Evolutionary conservation across 345 rosid genomes (phyloP).

Genomic region (Populus pruinosa): DNA sequence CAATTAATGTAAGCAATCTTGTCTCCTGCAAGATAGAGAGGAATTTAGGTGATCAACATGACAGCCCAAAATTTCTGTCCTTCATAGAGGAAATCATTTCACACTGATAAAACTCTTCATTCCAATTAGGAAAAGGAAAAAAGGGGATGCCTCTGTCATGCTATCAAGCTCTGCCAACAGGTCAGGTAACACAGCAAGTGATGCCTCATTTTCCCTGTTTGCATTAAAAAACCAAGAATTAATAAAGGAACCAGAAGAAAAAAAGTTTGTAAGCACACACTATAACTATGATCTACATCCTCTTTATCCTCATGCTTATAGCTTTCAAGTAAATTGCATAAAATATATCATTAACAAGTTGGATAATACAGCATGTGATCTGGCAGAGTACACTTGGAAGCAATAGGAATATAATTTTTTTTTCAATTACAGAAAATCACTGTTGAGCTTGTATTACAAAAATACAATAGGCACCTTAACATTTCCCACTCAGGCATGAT

Average conservation of each 20-base stretch:
- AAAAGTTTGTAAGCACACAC: neutral
- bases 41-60: conserved; percentile 1
- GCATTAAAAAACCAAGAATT: conserved; percentile 9
- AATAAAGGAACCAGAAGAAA: neutral
- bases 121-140: neutral
- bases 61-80: neutral
- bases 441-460: too few relatives aligned
- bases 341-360: neutral
- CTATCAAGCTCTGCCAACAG: conserved; percentile 77
- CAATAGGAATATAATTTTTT: neutral
- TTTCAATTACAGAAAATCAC: neutral
- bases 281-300: neutral
- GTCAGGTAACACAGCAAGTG: conserved; percentile 94
- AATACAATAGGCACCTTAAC: neutral
- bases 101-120: neutral
- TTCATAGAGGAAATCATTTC: neutral
- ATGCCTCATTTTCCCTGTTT: conserved; percentile 96
- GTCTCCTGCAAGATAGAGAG: conserved; percentile 57
- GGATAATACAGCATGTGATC: neutral
- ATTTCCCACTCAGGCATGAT: neutral
- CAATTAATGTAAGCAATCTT: conserved; percentile 81
- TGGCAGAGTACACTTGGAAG: neutral
- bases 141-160: conserved; percentile 64
- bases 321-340: neutral
- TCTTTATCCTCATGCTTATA: neutral